A percentile compares a stretch with the other conserved stretches of the same genome.
Conservation (phyloP, 768 basidiomycete genomes). For the Suillus clintonianus region DNA sequence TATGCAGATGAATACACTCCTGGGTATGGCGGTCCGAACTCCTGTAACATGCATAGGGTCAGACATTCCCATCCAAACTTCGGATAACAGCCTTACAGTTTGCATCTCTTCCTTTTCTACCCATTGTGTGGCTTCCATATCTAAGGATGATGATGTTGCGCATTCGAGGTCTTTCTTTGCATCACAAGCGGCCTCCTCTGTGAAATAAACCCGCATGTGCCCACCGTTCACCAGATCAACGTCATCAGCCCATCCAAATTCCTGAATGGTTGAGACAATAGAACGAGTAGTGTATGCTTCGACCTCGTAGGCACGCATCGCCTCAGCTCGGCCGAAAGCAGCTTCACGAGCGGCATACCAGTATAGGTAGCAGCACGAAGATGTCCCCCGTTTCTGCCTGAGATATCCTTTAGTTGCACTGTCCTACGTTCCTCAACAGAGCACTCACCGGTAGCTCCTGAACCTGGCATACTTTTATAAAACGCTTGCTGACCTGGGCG, state of each 20-base stretch:
- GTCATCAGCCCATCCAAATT: constrained; percentile 41
- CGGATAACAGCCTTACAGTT: constrained; percentile 36
- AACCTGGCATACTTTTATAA: too few species aligned
- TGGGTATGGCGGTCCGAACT: too few species aligned
- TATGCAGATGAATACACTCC: too few species aligned
- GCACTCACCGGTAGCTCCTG: too few species aligned
- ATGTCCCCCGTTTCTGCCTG: constrained; percentile 80
- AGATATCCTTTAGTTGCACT: too few species aligned
- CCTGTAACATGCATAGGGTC: too few species aligned
- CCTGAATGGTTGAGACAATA: constrained; percentile 50
- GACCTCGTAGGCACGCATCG: constrained; percentile 50
- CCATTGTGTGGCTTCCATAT: constrained; percentile 46
- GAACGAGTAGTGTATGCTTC: constrained; percentile 56
- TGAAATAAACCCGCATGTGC: constrained; percentile 51
- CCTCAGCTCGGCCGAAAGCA: constrained; percentile 54
- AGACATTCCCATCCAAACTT: too few species aligned
- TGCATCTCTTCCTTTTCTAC: constrained; percentile 48
- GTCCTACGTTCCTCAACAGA: too few species aligned
- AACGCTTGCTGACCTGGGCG: too few species aligned
- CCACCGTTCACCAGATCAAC: constrained; percentile 67
- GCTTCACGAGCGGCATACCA: constrained; percentile 43
- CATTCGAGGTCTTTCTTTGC: constrained; percentile 50
- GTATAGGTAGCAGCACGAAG: constrained; percentile 53
- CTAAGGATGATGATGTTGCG: constrained; percentile 53
- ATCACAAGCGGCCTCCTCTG: constrained; percentile 41